Base-by-base conservation (phyloP, 148 eudicot genomes). In the Diospyros lotus region DNA sequence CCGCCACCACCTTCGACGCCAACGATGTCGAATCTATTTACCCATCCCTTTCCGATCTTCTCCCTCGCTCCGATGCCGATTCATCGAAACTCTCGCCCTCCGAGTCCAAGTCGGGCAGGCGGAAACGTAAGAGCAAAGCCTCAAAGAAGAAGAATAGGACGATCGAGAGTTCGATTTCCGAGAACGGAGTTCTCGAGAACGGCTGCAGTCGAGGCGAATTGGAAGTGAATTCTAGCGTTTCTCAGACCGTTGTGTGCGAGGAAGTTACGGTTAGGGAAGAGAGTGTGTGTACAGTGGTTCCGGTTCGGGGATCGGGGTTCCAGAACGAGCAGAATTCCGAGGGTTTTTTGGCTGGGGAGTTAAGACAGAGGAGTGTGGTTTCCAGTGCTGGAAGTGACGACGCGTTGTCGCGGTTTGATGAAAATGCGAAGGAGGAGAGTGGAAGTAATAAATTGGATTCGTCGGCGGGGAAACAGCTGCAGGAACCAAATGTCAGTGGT, bases 31-130 rank as follows among this genome's bases (percentile, higher is more conserved):
- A 69, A 44, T 46, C 64, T n/a, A 38, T 87, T 59, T 64, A 73
- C 81, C 82, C 89, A 76, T 88, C 94, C 12, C 72, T 42, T 13
- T 86, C 88, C 83, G 84, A 83, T 69, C 77, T 80, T 3, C 43
- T 72, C 18, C 17, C 73, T 42, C 43, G 42, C 11, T 56, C 64
- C 38, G 74, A 59, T 17, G 83, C 63, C 50, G 81, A 64, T 42
- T 55, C 58, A 73, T 7, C 68, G 13, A 69, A 44, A 67, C 5
- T n/a, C 59, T 41, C 46, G 6, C n/a, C 54, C 12, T 48, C 68
- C 3, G 73, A 63, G 13, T 54, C 46, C n/a, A 69, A 78, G 13
- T 42, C 80, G 4, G 73, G 56, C 48, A 82, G 82, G 17, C 87
- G 85, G 2, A 84, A 75, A 58, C 87, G 85, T 1, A 87, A 72